Base-by-base conservation (phyloP, 2,329 filamentous ascomycete species). In the Dactylellina leptospora region DNA sequence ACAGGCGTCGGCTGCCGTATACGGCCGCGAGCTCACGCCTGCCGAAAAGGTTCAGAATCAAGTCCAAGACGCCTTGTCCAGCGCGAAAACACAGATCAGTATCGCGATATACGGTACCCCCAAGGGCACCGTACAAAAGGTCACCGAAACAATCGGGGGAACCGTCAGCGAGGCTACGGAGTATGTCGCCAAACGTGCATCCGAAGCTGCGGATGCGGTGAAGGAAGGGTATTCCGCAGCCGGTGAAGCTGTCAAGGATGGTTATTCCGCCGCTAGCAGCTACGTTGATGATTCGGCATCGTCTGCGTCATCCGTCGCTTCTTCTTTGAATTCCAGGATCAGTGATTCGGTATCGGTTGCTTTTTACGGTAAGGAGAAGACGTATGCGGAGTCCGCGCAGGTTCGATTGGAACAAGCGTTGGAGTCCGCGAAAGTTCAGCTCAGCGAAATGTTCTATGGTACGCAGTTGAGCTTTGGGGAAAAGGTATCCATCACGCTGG, bases 1-100 rank as follows among this genome's bases (percentile, higher is more conserved):
- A 47, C 85, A 85, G 44, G 86, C 85, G 0, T 86, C 83, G 47
- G 78, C 82, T 9, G 85, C 86, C 47, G 78, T 87, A 16, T 87
- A 88, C 75, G 86, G 85, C 42, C 83, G 83, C 0, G 79, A 80
- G 18, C 86, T 85, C 76, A 83, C 85, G 25, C 79, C 80, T 1
- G 80, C 82, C 25, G 85, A 87, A 75, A 80, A 85, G 76, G 85
- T 83, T 1, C 84, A 83, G 18, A 83, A 83, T 22, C 83, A 83
- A 11, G 84, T 83, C 1, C 82, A 83, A 2, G 83, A 82, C 55
- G 83, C 82, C 2, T 85, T 85, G 76, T 81, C 81, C 13, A 83
- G 83, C 1, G 82, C 81, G 3, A 81, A 81, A 45, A 82, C 81
- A 28, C 81, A 82, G 20, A 81, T 83, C 44, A 86, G 83, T 55